Base-by-base conservation (phyloP, 2,329 filamentous ascomycete species). In the Orbilia javanica region DNA sequence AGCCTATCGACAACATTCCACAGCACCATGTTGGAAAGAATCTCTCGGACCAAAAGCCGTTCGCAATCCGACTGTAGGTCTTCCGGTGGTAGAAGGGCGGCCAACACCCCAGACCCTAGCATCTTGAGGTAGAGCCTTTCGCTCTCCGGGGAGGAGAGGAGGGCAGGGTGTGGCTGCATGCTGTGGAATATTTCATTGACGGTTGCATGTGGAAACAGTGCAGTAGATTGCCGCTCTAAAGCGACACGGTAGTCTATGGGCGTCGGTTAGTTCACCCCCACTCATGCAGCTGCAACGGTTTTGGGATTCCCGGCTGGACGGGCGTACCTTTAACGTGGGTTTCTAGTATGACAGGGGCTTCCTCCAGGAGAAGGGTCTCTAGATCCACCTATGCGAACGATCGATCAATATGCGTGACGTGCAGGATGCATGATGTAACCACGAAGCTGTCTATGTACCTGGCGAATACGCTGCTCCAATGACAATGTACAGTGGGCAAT, bases 401-500 rank as follows among this genome's bases (percentile, higher is more conserved):
- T 15, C 22, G 29, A 22, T 71, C 42, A 64, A 44, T 42, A 63
- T 53, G 60, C 34, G 25, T 52, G 39, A 27, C 42, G 22, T 66
- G 25, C 48, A 65, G 31, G 25, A 36, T 50, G 65, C 57, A 66
- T 52, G 27, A 60, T 60, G 55, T 60, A n/a, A 60, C 55, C 34
- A 60, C n/a, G 42, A 29, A 50, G 11, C 25, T 36, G 25, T 25
- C 18, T 22, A 46, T 27, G 15, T 29, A 96, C 88, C 82, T 91
- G 90, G 74, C 93, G 89, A 76, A 97, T 85, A 81, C 96, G 89
- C 85, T 97, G 92, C 85, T 98, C 96, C 74, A 99, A 85, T 6
- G 91, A 93, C 72, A 93, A 88, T 46, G 93, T 97, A 84, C 93
- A 96, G 84, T 98, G 95, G 46, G 95, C 96, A 82, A 98, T 92